Base-by-base conservation (phyloP, 2,329 filamentous ascomycete species). In the Clarireedia paspali region DNA sequence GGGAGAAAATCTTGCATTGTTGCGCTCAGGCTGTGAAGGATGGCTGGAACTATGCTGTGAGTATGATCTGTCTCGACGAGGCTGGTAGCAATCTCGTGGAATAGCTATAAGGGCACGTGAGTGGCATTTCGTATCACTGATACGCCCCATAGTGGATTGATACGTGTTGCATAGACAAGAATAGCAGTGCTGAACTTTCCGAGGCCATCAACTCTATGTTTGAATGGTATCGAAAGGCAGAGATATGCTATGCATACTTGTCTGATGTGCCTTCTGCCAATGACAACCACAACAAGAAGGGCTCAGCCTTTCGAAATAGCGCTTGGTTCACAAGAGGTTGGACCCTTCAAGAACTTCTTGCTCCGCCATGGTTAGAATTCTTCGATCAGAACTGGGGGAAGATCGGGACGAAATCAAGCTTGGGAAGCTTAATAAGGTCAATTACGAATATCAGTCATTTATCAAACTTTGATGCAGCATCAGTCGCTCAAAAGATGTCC, bases 151-250 rank as follows among this genome's bases (percentile, higher is more conserved):
- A 34, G 30, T 62, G 57, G 59, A 47, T 59, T 2, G 60, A 62
- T 50, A 63, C 58, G 5, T 62, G 60, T 45, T 62, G 58, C 49
- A 63, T 63, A 40, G 58, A 63, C 38, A 62, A 63, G 47, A 38
- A 26, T 1, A 55, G 42, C 45, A 39, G 14, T 20, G 23, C 39
- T 12, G 57, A 63, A 47, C 59, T 62, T 30, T 20, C 17, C 23
- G 53, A 60, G 17, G 55, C 59, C 15, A 59, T 62, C 38, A 62
- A 59, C 38, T 57, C 56, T 12, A 62, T 62, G 60, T 61, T 50
- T 52, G 34, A 47, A 44, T 63, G 60, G 61, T 63, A 63, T 47
- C 53, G 27, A 15, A n/a, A 59, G 20, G 53, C 61, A 15, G 34
- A 26, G 5, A 54, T 51, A 14, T 60, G 57, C 47, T 61, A 62